Evolutionary conservation across 805 yeast genomes (phyloP), one percentile per base, ranked within the genome.

Genomic region (Clavispora santaluciae): DNA sequence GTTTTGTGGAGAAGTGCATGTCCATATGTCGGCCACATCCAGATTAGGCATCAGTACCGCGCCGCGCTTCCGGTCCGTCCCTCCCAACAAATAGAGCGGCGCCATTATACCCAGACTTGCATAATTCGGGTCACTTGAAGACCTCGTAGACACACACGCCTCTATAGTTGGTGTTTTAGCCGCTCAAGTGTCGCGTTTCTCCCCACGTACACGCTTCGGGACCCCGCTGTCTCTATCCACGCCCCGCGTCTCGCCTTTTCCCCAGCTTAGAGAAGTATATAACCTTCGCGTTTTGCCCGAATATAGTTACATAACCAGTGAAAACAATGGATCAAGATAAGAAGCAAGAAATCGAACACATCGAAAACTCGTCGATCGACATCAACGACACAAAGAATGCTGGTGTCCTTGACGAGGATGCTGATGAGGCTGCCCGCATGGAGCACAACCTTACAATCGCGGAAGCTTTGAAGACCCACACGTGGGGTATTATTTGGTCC

Each of bases 371-470:
- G 5, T 31, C 35, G 17, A 28, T 28, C 11, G 31, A 28, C 10
- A 28, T 28, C 31, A 28, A 28, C 20, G 31, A 28, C 31, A 13
- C 29, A 16, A 28, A 28, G 31, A 16, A 28, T 6, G 20, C 31
- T 16, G 20, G 31, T 28, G 31, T 16, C 18, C 33, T 42, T 11
- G 22, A 42, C n/a, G 46, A 45, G 16, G 44, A 39, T 25, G 61
- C 60, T 13, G 44, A 46, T 20, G 50, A 39, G 15, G 62, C 55
- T 13, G 46, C 57, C 17, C 42, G 40, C 5, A 46, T 42, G n/a
- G 61, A 57, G 38, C 55, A 57, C 31, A 53, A 41, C 1, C 35
- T 55, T 16, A 44, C 52, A 1, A 37, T 50, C 5, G 16, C 22
- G 26, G 36, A 35, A 42, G 46, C 40, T 35, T 23, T 38, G 38